Percentiles rank a stretch among this genome's conserved stretches.
phyloP scores from a whole-genome alignment of 75 land plant species.

The Selaginella moellendorffii region DNA sequence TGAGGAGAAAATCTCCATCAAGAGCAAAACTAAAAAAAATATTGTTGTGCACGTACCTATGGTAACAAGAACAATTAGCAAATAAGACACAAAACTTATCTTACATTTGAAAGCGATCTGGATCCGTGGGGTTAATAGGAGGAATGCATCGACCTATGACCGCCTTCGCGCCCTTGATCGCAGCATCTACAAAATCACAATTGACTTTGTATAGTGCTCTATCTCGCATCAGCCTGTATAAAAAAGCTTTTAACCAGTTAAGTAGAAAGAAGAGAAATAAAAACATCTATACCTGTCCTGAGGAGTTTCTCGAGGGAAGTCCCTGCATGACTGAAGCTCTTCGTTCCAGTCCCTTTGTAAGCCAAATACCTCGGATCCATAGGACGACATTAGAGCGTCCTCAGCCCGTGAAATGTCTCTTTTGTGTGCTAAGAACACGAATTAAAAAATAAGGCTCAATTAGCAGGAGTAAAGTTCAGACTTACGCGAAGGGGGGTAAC shows the following conservation, averaged over 20 bases:
- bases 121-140: conserved; percentile 98
- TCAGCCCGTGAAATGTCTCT: conserved; percentile 3
- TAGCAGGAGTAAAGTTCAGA: background rate
- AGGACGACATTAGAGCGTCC: background rate
- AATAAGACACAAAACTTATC: too few relatives aligned
- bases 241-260: too few relatives aligned
- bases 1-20: conserved; percentile 70
- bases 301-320: conserved; percentile 2
- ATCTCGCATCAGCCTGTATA: conserved; percentile 74
- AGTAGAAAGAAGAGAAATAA: too few relatives aligned
- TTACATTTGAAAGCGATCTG: conserved; percentile 99
- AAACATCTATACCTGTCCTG: conserved; percentile 5
- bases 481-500: background rate
- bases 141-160: conserved; percentile 93
- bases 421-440: background rate
- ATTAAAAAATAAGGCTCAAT: background rate
- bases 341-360: conserved; percentile 9
- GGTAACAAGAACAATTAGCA: background rate
- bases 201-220: conserved; percentile 95
- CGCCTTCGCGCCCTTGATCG: conserved; percentile 80
- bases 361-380: background rate
- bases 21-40: conserved; percentile 6
- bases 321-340: conserved; percentile 4
- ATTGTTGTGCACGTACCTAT: background rate
- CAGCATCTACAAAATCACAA: conserved; percentile 98